phyloP scores from a whole-genome alignment of 805 yeast genomes.

The Ogataea nonfermentans region DNA sequence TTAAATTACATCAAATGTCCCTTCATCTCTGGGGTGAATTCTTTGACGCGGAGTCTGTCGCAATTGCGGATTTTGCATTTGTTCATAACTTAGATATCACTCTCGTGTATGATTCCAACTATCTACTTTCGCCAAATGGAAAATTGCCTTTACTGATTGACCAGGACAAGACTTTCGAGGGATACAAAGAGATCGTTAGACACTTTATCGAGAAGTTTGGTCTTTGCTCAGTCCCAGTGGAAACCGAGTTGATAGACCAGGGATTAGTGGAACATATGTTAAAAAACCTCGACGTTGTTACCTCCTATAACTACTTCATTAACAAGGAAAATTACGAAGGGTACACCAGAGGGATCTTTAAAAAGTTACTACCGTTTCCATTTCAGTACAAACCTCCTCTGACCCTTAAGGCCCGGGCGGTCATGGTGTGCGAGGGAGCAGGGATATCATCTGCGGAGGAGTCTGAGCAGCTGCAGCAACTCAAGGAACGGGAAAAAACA shows the following conservation, averaged over 20 bases:
- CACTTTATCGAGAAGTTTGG: constrained; percentile 24
- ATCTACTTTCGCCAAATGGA: constrained; percentile 48
- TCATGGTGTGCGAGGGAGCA: constrained; percentile 29
- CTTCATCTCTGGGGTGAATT: constrained; percentile 52
- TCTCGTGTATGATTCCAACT: constrained; percentile 57
- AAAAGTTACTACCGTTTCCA: constrained; percentile 61
- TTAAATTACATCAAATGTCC: constrained; percentile 31
- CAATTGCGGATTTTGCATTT: constrained; percentile 43
- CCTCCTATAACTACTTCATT: constrained; percentile 56
- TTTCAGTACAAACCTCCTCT: constrained; percentile 71
- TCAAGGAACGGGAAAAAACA: constrained; percentile 27
- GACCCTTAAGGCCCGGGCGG: constrained; percentile 36
- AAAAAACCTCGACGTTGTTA: constrained; percentile 44
- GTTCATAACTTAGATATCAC: constrained; percentile 27
- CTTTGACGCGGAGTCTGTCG: constrained; percentile 52
- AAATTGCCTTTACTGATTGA: constrained; percentile 47
- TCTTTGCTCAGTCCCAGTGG: constrained; percentile 4
- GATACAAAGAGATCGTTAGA: constrained; percentile 41
- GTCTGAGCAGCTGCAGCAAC: constrained; percentile 23
- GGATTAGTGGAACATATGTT: constrained; percentile 44
- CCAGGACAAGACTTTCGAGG: constrained; percentile 33
- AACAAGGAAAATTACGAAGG: constrained; percentile 57
- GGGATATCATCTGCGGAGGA: constrained; percentile 35
- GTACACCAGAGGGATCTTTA: constrained; percentile 55
- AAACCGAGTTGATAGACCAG: constrained; percentile 36